Evolutionary conservation across 345 rosid genomes (phyloP).

Genomic region (Pistacia integerrima): DNA sequence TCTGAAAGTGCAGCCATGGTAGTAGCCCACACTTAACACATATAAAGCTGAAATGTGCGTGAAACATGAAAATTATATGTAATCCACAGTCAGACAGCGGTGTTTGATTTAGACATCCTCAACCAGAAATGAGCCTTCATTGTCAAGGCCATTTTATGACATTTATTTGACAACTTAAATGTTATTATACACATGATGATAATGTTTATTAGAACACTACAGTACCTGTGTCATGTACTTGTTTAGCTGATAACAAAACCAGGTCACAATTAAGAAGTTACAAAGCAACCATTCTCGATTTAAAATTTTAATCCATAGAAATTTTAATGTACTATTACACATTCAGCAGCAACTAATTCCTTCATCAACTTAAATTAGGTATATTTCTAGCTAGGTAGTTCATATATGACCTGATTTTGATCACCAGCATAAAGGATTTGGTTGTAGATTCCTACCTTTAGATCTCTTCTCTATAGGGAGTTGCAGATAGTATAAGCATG

Average conservation of each 20-base stretch:
- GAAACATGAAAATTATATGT: neutral
- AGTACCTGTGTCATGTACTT: neutral
- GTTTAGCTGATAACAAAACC: neutral
- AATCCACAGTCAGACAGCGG: neutral
- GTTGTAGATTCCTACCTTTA: slow-evolving; percentile 52
- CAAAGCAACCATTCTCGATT: neutral
- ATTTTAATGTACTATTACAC: neutral
- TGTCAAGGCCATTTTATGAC: neutral
- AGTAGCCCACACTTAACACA: neutral
- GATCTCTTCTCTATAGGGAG: slow-evolving; percentile 75
- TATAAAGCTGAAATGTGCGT: neutral
- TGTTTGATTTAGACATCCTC: neutral
- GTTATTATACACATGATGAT: neutral
- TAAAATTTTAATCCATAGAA: no score
- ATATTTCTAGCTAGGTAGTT: neutral
- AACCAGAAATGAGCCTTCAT: neutral
- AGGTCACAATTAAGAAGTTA: neutral
- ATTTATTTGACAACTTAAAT: slow-evolving; percentile 4
- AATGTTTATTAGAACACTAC: neutral
- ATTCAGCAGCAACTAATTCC: slow-evolving; percentile 3
- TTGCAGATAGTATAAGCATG: slow-evolving; percentile 79
- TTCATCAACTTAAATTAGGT: slow-evolving; percentile 4
- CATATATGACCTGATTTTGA: neutral
- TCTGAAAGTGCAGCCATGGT: neutral
- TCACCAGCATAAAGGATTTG: neutral